Percentiles rank a stretch among this genome's conserved stretches.
Conservation (phyloP, 768 basidiomycete genomes). For the Gloeophyllum trabeum region DNA sequence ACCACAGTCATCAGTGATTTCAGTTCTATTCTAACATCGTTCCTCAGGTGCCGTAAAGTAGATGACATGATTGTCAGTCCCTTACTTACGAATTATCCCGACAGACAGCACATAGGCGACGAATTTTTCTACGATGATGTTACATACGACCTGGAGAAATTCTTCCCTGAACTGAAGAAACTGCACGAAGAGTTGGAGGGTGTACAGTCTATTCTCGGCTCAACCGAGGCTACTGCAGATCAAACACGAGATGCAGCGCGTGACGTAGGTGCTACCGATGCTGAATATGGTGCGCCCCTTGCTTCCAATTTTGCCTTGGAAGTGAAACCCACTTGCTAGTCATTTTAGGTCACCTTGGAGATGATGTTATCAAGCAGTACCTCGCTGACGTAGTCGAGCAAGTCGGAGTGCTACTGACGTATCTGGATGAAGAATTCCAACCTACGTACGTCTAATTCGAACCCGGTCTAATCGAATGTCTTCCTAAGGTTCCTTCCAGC, state of each 20-base stretch:
- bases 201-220: neutral
- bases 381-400: constrained; percentile 7
- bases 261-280: neutral
- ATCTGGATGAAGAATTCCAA: constrained; percentile 9
- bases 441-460: constrained; percentile 7
- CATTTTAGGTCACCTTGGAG: constrained; percentile 4
- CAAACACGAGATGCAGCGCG: neutral
- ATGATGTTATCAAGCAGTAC: constrained; percentile 4
- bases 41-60: neutral
- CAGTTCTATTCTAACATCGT: neutral
- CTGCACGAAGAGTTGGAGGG: neutral
- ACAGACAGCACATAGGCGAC: constrained; percentile 1
- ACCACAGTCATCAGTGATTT: neutral
- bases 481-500: constrained; percentile 2
- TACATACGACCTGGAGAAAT: neutral
- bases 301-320: constrained; percentile 2
- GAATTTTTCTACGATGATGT: neutral
- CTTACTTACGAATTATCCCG: neutral
- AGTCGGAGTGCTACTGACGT: constrained; percentile 5
- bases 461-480: neutral
- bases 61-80: neutral
- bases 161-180: neutral
- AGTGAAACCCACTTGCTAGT: constrained; percentile 9
- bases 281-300: neutral
- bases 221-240: neutral